Percentiles rank a stretch among this genome's conserved stretches.
phyloP scores from a whole-genome alignment of 192 early-diverging fungal genomes.

The Allomyces macrogynus region DNA sequence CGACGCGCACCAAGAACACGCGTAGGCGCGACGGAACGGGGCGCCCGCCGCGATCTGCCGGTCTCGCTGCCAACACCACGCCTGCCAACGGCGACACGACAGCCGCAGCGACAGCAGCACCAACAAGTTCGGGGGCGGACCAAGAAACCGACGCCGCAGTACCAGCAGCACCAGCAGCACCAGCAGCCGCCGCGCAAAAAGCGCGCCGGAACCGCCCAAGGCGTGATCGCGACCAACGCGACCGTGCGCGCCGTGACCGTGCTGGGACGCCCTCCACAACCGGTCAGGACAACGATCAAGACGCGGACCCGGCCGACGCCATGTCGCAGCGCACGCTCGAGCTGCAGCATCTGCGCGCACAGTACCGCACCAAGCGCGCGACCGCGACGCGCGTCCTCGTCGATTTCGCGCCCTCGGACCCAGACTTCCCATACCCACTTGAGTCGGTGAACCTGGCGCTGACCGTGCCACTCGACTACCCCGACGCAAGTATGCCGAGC shows the following conservation, averaged over 20 bases:
- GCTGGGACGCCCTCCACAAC: too few species aligned
- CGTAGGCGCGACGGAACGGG: neutral
- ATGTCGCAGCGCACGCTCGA: neutral
- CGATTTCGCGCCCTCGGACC: slow-evolving; percentile 24
- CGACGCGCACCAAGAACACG: neutral
- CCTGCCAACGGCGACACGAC: neutral
- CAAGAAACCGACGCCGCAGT: too few species aligned
- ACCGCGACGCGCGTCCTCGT: neutral
- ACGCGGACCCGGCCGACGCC: too few species aligned
- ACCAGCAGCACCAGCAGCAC: too few species aligned
- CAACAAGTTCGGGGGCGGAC: too few species aligned
- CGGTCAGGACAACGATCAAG: too few species aligned
- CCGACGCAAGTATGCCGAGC: slow-evolving; percentile 9
- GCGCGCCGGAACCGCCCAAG: too few species aligned
- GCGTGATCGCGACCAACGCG: too few species aligned
- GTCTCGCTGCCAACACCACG: neutral
- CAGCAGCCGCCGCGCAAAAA: too few species aligned
- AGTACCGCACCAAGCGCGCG: neutral
- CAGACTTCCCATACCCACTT: slow-evolving; percentile 65
- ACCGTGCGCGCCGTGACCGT: too few species aligned
- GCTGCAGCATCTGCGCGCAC: neutral
- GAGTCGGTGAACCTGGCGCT: slow-evolving; percentile 36
- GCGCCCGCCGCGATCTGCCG: neutral
- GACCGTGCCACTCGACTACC: slow-evolving; percentile 32
- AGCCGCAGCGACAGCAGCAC: too few species aligned